phyloP scores from a whole-genome alignment of 2,329 filamentous ascomycete genomes.

The Trichophyton benhamiae region DNA sequence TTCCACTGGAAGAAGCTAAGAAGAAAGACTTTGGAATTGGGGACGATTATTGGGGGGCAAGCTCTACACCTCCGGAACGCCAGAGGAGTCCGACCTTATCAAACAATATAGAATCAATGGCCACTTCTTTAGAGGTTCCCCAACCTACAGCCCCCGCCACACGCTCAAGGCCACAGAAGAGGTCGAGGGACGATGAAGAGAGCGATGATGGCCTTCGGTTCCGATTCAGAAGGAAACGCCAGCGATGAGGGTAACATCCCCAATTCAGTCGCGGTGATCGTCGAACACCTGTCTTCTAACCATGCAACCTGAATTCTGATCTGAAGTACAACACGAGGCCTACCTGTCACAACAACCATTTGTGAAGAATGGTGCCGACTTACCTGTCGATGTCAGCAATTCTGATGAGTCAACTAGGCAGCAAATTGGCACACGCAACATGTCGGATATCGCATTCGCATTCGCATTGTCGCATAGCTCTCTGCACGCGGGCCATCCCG shows the following conservation, averaged over 20 bases:
- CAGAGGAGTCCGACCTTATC: slow-evolving; percentile 18
- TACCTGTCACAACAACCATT: no score
- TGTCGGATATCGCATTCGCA: no score
- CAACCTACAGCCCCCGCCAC: neutral
- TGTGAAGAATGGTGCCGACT: no score
- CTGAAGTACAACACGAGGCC: no score
- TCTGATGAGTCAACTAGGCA: no score
- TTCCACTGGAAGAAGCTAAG: slow-evolving; percentile 58
- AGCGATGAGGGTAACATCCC: neutral
- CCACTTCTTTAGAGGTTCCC: slow-evolving; percentile 5
- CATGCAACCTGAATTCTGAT: no score
- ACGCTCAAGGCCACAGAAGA: slow-evolving; percentile 6
- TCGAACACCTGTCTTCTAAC: neutral
- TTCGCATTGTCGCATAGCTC: no score
- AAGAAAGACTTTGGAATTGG: slow-evolving; percentile 61
- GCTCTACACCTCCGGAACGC: slow-evolving; percentile 17
- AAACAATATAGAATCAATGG: slow-evolving; percentile 23
- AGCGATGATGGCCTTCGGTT: slow-evolving; percentile 48
- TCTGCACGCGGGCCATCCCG: no score
- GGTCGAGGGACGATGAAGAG: slow-evolving; percentile 34
- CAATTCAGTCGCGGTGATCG: neutral
- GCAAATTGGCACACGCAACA: no score
- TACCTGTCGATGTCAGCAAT: no score
- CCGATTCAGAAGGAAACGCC: slow-evolving; percentile 39
- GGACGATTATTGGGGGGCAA: slow-evolving; percentile 58